A percentile compares a stretch with the other conserved stretches of the same genome.
Evolutionary conservation across 2,329 filamentous ascomycete genomes (phyloP).

Genomic region (Blastomyces silverae): DNA sequence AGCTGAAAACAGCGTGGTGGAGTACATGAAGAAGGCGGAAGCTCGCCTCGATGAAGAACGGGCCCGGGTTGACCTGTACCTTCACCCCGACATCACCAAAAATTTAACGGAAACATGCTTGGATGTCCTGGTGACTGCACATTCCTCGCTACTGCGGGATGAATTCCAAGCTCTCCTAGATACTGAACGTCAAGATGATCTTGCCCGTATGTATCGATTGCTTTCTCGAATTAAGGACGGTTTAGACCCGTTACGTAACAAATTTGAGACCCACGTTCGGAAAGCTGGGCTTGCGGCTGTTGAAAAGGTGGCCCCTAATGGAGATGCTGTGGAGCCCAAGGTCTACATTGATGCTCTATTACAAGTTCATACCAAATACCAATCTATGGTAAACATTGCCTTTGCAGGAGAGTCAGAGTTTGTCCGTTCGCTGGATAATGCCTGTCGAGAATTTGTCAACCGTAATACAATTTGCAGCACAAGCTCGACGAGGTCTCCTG

Average conservation of each 20-base stretch:
- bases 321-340: constrained; percentile 89
- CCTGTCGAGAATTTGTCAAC: constrained; percentile 96
- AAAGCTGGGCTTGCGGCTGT: constrained; percentile 84
- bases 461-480: constrained; percentile 93
- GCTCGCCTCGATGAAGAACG: constrained; percentile 83
- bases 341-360: constrained; percentile 92
- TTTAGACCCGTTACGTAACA: constrained; percentile 74
- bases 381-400: constrained; percentile 80
- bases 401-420: constrained; percentile 97
- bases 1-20: constrained; percentile 92
- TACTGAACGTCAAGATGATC: constrained; percentile 89
- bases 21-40: constrained; percentile 99
- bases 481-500: constrained; percentile 87
- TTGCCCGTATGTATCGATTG: constrained; percentile 92
- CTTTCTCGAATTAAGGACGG: constrained; percentile 85
- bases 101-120: constrained; percentile 83
- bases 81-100: constrained; percentile 81
- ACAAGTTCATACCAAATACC: constrained; percentile 90
- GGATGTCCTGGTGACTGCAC: constrained; percentile 79
- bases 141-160: constrained; percentile 77
- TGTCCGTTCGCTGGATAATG: constrained; percentile 90
- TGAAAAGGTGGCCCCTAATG: constrained; percentile 80
- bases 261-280: constrained; percentile 87
- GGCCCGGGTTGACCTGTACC: constrained; percentile 82
- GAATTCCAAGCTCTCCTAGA: constrained; percentile 94